Conservation (phyloP, 2,329 filamentous ascomycete species). For the Talaromyces sp. region DNA sequence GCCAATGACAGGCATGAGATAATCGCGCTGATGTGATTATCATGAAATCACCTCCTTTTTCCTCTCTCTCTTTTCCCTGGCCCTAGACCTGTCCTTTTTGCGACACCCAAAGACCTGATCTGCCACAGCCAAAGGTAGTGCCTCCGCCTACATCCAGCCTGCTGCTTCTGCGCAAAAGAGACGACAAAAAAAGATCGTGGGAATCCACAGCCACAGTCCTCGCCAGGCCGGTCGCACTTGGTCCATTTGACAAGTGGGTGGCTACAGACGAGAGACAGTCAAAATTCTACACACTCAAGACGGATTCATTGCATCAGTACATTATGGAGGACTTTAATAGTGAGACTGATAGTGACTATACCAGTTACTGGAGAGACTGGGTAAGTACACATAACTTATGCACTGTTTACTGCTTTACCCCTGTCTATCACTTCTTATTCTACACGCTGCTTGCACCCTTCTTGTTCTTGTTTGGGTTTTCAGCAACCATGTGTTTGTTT, state of each 20-base stretch:
- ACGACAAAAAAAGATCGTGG: constrained; percentile 1
- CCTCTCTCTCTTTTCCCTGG: not conserved
- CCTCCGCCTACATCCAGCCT: constrained; percentile 14
- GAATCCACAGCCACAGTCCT: constrained; percentile 9
- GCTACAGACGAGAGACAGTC: not conserved
- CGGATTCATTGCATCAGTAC: constrained; percentile 8
- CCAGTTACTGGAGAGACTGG: constrained; percentile 99
- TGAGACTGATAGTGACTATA: constrained; percentile 98
- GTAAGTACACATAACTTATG: constrained; percentile 52
- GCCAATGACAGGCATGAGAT: not conserved
- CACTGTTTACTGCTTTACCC: not conserved
- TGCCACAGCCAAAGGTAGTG: not conserved
- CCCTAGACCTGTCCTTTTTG: not conserved
- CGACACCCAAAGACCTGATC: not conserved
- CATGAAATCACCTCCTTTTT: not conserved
- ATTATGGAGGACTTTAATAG: constrained; percentile 95
- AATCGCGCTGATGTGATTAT: not conserved
- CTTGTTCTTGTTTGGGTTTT: not conserved
- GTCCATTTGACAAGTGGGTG: constrained; percentile 12
- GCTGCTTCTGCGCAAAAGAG: constrained; percentile 13
- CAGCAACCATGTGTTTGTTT: not conserved
- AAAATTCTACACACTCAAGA: not conserved
- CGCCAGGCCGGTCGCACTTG: constrained; percentile 11
- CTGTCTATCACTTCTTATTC: not conserved
- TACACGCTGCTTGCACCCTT: not conserved